Base-by-base conservation (phyloP, 2,329 filamentous ascomycete species). In the Microdochium bolleyi region DNA sequence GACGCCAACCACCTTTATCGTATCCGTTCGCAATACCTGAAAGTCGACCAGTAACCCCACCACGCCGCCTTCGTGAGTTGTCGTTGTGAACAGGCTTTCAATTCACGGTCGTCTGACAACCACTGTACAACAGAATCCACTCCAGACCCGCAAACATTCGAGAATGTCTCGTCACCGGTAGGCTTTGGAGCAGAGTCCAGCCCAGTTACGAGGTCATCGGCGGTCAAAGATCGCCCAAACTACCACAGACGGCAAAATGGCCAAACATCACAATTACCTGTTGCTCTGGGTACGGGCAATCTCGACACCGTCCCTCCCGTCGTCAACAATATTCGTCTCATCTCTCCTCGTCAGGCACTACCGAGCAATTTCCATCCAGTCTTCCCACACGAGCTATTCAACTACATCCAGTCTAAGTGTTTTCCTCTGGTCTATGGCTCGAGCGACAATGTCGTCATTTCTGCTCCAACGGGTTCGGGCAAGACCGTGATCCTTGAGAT, bases 401-500 rank as follows among this genome's bases (percentile, higher is more conserved):
- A 95, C 64, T 88, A 85, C 7, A 79, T 92, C 0, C 89, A 95
- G 62, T 94, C 89, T 0, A 89, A 85, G 62, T 90, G 86, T 60
- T 94, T 92, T 59, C 64, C 76, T 0, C 65, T 75, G 0, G 76
- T 88, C 1, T 92, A 88, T 64, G 71, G 76, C 5, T 81, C 80
- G 0, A 79, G 85, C 58, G 79, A 90, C 64, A 95, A 95, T 57
- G 74, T 94, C 14, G 87, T 94, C 0, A 74, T 95, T 14, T 85
- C 89, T 1, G 86, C 89, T 8, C 89, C 90, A 0, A 95, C 89
- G 0, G 89, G 89, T 9, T 92, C 89, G 65, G 89, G 90, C 2
- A 95, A 95, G 66, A 95, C 89, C 1, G 88, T 78, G 1, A 77
- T 94, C 10, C 77, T 95, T 57, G 90, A 95, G 66, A 75, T 95